A percentile compares a stretch with the other conserved stretches of the same genome.
These are phyloP conservation scores for Candida glucosophila DNA, from an alignment of 1,139 yeast species.

Conservation along the genomic window DNA sequence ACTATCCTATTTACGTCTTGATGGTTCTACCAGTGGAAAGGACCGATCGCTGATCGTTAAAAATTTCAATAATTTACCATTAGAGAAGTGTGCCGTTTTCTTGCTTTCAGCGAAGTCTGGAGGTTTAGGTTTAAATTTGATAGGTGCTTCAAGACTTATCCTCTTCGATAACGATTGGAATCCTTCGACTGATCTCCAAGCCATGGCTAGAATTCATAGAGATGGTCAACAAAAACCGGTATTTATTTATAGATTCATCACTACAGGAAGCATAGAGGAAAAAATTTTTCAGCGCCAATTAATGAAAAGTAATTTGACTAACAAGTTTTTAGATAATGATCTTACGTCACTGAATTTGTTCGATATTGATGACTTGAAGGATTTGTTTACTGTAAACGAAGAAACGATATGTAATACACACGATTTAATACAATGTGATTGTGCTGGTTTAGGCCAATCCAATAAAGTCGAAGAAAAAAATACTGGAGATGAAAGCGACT, in stretches of 20 bases:
- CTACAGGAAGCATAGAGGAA: conserved; percentile 90
- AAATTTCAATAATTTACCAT: conserved; percentile 50
- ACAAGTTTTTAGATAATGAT: conserved; percentile 50
- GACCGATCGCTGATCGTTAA: conserved; percentile 59
- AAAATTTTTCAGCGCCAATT: conserved; percentile 91
- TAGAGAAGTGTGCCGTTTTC: conserved; percentile 48
- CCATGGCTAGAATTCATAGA: conserved; percentile 92
- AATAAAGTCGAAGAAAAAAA: conserved; percentile 11
- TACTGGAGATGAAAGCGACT: conserved; percentile 8
- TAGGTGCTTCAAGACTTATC: conserved; percentile 83
- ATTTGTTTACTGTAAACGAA: conserved; percentile 55
- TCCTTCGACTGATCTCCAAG: conserved; percentile 87
- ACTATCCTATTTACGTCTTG: conserved; percentile 55
- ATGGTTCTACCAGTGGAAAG: conserved; percentile 73
- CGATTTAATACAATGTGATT: conserved; percentile 68
- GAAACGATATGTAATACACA: conserved; percentile 68
- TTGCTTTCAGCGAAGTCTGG: conserved; percentile 87
- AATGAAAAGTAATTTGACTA: conserved; percentile 74
- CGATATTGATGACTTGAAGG: conserved; percentile 57
- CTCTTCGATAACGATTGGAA: conserved; percentile 92
- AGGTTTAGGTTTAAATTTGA: conserved; percentile 83
- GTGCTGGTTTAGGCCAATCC: conserved; percentile 35
- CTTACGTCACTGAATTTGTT: conserved; percentile 40
- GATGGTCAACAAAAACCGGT: conserved; percentile 85
- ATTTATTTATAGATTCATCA: conserved; percentile 70